Conservation (phyloP, 768 basidiomycete species). For the Russula abietina region DNA sequence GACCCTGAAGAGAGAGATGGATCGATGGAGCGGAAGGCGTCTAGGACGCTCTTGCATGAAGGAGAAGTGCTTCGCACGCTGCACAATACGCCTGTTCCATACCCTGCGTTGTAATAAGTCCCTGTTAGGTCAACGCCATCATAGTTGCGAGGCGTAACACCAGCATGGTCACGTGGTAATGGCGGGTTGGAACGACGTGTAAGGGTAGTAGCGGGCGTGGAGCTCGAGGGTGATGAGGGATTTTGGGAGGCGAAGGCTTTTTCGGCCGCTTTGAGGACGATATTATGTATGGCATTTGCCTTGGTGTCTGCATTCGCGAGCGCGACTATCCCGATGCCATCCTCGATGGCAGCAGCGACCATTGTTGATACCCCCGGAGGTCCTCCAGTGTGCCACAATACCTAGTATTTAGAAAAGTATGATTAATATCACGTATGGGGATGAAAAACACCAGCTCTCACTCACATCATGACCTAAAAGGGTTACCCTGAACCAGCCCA, state of each 20-base stretch:
- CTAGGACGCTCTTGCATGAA: no score
- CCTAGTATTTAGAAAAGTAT: conserved; percentile 27
- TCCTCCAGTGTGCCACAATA: conserved; percentile 31
- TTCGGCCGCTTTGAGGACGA: neutral
- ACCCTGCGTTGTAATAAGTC: no score
- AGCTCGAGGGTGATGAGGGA: no score
- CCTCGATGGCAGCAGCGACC: conserved; percentile 33
- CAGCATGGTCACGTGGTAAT: neutral
- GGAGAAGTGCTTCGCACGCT: no score
- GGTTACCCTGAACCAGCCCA: conserved; percentile 40
- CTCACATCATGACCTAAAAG: conserved; percentile 40
- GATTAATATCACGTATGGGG: neutral
- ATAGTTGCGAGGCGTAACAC: neutral
- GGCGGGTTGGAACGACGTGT: neutral
- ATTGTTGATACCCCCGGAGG: conserved; percentile 34
- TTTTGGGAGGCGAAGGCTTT: neutral
- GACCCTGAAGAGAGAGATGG: neutral
- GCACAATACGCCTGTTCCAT: no score
- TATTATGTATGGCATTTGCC: neutral
- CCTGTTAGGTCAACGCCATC: no score
- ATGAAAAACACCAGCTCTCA: neutral
- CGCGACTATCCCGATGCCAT: conserved; percentile 33
- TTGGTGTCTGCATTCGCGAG: conserved; percentile 27
- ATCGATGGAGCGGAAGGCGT: conserved; percentile 5
- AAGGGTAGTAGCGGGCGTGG: neutral